Conservation (phyloP, 345 rosid species). For the Arabis alpina region DNA sequence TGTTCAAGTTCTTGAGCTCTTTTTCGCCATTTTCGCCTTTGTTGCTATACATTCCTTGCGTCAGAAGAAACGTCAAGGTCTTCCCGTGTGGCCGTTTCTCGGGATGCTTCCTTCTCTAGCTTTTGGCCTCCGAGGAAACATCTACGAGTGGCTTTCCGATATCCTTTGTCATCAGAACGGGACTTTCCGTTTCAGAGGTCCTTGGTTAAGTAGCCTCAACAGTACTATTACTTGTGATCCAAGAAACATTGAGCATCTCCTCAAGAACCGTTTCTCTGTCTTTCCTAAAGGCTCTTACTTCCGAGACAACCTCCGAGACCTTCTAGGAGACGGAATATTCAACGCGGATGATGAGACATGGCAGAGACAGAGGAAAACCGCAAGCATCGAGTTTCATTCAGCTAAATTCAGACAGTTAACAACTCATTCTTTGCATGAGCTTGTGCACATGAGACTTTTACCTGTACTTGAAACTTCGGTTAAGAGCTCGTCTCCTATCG, state of each 20-base stretch:
- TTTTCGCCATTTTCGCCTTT: constrained; percentile 64
- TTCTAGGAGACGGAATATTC: constrained; percentile 89
- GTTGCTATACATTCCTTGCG: constrained; percentile 56
- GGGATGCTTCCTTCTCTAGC: constrained; percentile 93
- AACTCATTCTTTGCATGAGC: constrained; percentile 65
- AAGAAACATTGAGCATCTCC: constrained; percentile 81
- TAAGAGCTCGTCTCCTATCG: constrained; percentile 49
- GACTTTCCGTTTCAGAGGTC: constrained; percentile 79
- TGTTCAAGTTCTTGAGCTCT: constrained; percentile 65
- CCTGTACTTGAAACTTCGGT: constrained; percentile 68
- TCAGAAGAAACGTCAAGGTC: constrained; percentile 64
- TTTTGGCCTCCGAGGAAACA: constrained; percentile 48
- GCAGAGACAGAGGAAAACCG: constrained; percentile 85
- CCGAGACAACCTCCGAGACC: constrained; percentile 69
- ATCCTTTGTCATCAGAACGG: constrained; percentile 66
- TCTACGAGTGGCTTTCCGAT: constrained; percentile 75
- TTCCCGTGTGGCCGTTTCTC: constrained; percentile 82
- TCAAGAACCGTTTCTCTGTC: constrained; percentile 79
- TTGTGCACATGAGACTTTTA: constrained; percentile 74
- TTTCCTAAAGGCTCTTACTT: constrained; percentile 88
- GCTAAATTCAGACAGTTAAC: constrained; percentile 77
- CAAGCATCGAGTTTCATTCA: constrained; percentile 94
- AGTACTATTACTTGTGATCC: constrained; percentile 85
- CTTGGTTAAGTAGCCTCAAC: constrained; percentile 78
- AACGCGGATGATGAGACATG: constrained; percentile 84